Conservation (phyloP, 176 grass and related monocot genomes). For the Cenchrus fungigraminus region DNA sequence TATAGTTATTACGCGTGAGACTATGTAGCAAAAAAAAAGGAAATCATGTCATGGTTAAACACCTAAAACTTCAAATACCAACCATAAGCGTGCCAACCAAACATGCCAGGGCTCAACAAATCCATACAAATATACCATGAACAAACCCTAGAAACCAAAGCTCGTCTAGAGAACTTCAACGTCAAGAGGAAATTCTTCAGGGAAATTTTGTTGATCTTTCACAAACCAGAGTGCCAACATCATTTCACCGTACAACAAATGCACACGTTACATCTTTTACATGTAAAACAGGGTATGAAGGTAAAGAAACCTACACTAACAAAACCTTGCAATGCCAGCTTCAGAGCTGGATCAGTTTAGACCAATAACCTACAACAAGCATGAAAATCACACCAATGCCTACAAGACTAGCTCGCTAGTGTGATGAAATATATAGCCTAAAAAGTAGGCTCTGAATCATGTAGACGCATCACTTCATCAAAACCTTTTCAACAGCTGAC, state of each 20-base stretch:
- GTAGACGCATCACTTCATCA: conserved; percentile 48
- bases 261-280: background rate
- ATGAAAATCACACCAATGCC: conserved; percentile 25
- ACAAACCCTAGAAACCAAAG: background rate
- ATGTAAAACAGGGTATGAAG: background rate
- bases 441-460: background rate
- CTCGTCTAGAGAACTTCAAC: background rate
- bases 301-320: conserved; percentile 31
- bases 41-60: too few species aligned
- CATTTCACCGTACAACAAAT: background rate
- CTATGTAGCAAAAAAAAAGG: too few species aligned
- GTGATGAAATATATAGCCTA: background rate
- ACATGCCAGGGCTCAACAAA: background rate
- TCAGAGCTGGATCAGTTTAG: background rate
- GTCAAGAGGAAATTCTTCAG: background rate
- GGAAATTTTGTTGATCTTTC: background rate
- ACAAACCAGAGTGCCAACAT: background rate
- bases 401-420: background rate
- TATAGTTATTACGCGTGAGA: too few species aligned
- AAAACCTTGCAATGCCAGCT: conserved; percentile 19
- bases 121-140: background rate
- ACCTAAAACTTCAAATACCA: too few species aligned
- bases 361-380: background rate
- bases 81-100: background rate
- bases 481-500: conserved; percentile 55